phyloP scores from a whole-genome alignment of 148 eudicot genomes.

The Silene conica region DNA sequence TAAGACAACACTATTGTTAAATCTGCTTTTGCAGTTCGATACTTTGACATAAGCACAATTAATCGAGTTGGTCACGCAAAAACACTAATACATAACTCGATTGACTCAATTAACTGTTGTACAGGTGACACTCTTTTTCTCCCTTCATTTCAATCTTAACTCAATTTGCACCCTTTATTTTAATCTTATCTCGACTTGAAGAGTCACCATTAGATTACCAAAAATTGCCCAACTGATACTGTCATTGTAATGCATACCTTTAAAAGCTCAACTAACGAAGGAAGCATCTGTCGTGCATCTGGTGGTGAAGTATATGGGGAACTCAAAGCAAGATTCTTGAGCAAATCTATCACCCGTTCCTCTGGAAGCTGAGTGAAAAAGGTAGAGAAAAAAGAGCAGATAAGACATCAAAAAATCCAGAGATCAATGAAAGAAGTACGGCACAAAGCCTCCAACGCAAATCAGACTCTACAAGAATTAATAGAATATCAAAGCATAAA shows the following conservation, averaged over 20 bases:
- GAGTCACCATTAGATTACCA: background rate
- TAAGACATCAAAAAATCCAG: constrained; percentile 1
- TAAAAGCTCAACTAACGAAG: constrained; percentile 71
- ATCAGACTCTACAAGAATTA: background rate
- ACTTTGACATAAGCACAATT: background rate
- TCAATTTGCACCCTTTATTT: background rate
- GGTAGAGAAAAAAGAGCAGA: background rate
- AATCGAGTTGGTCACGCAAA: background rate
- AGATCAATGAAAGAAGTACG: background rate
- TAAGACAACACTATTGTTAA: background rate
- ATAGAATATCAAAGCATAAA: background rate
- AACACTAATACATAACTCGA: background rate
- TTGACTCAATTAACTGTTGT: background rate
- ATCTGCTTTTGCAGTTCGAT: background rate
- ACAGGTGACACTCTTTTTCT: background rate
- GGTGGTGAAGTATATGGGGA: constrained; percentile 76
- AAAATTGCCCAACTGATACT: background rate
- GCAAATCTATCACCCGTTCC: constrained; percentile 78
- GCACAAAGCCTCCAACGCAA: background rate
- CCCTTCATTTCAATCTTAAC: background rate
- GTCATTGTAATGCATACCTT: constrained; percentile 44
- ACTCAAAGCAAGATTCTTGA: constrained; percentile 89
- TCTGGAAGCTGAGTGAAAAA: constrained; percentile 63
- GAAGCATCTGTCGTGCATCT: constrained; percentile 84
- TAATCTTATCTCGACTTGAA: background rate